Evolutionary conservation across 75 land plant genomes (phyloP).

Genomic region (Selaginella moellendorffii): DNA sequence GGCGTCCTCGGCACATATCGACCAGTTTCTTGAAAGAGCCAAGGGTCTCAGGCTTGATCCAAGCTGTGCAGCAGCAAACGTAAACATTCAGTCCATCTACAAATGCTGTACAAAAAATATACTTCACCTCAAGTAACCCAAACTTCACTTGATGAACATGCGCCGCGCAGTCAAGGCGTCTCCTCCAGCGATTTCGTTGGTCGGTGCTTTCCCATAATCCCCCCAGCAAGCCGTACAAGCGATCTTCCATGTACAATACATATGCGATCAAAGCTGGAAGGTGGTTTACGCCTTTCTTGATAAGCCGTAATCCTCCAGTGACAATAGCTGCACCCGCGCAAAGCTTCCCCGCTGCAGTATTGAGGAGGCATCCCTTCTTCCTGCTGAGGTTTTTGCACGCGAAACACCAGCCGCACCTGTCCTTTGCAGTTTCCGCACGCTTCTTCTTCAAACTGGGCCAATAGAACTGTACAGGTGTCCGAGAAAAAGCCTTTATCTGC

Average conservation of each 20-base stretch:
- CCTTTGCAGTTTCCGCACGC: constrained; percentile 27
- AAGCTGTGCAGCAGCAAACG: constrained; percentile 26
- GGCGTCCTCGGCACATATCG: constrained; percentile 41
- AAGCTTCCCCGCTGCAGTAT: constrained; percentile 14
- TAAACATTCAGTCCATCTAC: background rate
- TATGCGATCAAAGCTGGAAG: constrained; percentile 36
- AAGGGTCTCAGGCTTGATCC: constrained; percentile 49
- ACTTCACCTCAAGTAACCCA: constrained; percentile 43
- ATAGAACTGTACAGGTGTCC: constrained; percentile 26
- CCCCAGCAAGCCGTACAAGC: constrained; percentile 44
- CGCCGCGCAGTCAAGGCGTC: constrained; percentile 30
- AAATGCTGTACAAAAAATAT: background rate
- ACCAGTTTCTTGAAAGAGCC: constrained; percentile 65
- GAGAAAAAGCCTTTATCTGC: constrained; percentile 50
- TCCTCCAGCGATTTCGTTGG: constrained; percentile 47
- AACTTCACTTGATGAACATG: constrained; percentile 37
- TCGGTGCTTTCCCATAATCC: constrained; percentile 64
- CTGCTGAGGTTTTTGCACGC: constrained; percentile 32
- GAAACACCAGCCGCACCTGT: constrained; percentile 91
- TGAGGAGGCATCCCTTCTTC: constrained; percentile 45
- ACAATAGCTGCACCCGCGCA: constrained; percentile 19
- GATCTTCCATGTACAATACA: constrained; percentile 52
- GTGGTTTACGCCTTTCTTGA: constrained; percentile 32
- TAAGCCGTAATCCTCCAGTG: constrained; percentile 19
- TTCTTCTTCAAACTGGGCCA: constrained; percentile 39